Conservation (phyloP, 371 early-diverging fungal species). For the Rhizopus arrhizus region DNA sequence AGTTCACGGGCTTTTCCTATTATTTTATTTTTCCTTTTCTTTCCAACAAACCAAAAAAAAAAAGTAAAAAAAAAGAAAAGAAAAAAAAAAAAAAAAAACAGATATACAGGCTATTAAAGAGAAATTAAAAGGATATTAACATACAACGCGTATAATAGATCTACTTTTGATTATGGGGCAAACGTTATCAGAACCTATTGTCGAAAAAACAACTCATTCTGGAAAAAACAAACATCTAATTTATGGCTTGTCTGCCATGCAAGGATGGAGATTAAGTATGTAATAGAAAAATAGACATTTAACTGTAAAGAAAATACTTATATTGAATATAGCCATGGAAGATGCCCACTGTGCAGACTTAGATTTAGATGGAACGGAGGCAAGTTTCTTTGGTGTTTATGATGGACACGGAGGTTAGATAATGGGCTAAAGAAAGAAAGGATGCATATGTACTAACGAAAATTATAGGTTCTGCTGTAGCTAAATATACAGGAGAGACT, state of each 20-base stretch:
- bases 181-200: conserved; percentile 91
- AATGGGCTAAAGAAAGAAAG: not conserved
- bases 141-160: no score
- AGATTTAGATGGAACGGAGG: conserved; percentile 59
- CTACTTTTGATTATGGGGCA: conserved; percentile 76
- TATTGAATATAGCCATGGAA: conserved; percentile 82
- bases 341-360: conserved; percentile 94
- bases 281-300: conserved; percentile 16
- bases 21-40: no score
- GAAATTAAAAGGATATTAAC: no score
- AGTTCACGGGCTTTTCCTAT: no score
- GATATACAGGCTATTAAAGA: no score
- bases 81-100: no score
- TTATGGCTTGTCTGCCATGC: conserved; percentile 91
- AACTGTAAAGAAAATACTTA: no score
- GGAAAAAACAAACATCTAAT: conserved; percentile 72
- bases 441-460: not conserved
- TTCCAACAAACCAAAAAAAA: no score
- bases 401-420: conserved; percentile 93
- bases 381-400: conserved; percentile 92
- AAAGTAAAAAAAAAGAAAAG: no score
- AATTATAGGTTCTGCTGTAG: conserved; percentile 69
- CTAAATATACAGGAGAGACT: conserved; percentile 82
- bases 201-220: conserved; percentile 77
- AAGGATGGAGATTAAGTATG: conserved; percentile 94